Conservation (phyloP, 192 early-diverging fungal genomes). For the Coemansia sp. region DNA sequence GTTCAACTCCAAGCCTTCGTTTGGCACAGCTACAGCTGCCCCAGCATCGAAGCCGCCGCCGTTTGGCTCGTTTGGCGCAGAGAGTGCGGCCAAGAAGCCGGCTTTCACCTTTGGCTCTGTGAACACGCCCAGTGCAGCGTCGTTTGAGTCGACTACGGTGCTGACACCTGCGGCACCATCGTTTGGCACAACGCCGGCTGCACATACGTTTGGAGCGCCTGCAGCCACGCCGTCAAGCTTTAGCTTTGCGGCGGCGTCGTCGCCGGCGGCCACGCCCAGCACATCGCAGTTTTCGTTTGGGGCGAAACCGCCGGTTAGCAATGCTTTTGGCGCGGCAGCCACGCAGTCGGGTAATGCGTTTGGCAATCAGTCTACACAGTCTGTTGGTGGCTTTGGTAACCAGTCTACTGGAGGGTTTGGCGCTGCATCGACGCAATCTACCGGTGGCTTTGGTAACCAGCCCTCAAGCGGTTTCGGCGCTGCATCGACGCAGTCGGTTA, state of each 20-base stretch:
- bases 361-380: slow-evolving; percentile 9
- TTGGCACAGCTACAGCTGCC: slow-evolving; percentile 2
- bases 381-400: neutral
- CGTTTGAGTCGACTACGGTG: slow-evolving; percentile 33
- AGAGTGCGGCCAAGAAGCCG: slow-evolving; percentile 24
- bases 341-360: slow-evolving; percentile 12
- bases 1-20: slow-evolving; percentile 6
- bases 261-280: slow-evolving; percentile 26
- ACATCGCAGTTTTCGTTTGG: slow-evolving; percentile 26
- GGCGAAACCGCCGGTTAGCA: slow-evolving; percentile 18
- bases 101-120: slow-evolving; percentile 25
- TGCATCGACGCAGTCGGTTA: slow-evolving; percentile 9
- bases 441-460: slow-evolving; percentile 12
- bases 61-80: slow-evolving; percentile 7
- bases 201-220: slow-evolving; percentile 34
- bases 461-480: slow-evolving; percentile 16
- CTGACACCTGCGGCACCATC: slow-evolving; percentile 33
- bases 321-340: slow-evolving; percentile 21
- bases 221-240: slow-evolving; percentile 36
- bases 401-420: slow-evolving; percentile 19
- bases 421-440: slow-evolving; percentile 11
- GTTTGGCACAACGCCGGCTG: slow-evolving; percentile 23
- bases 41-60: slow-evolving; percentile 13
- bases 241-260: slow-evolving; percentile 32
- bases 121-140: slow-evolving; percentile 48